Conservation (phyloP, 1,284 basidiomycete species). For the Cerrena zonata region DNA sequence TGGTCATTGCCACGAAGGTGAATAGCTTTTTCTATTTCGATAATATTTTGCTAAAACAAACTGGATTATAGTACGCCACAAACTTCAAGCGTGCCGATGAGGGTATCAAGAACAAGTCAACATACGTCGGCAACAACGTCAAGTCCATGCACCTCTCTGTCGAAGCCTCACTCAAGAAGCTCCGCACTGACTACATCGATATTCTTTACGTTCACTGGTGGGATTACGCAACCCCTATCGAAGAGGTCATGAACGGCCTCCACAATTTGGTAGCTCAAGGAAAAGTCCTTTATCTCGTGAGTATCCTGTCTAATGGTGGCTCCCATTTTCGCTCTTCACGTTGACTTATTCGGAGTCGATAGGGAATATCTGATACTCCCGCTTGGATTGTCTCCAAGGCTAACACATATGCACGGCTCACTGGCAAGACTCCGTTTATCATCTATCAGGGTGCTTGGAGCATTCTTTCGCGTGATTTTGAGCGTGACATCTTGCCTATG, state of each 20-base stretch:
- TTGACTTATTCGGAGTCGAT: too few species aligned
- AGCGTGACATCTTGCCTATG: slow-evolving; percentile 56
- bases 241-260: slow-evolving; percentile 48
- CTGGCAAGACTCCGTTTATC: slow-evolving; percentile 26
- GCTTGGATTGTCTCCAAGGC: too few species aligned
- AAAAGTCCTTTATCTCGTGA: slow-evolving; percentile 42
- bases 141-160: too few species aligned
- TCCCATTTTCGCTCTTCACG: too few species aligned
- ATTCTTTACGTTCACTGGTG: too few species aligned
- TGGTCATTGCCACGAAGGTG: slow-evolving; percentile 15
- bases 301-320: too few species aligned
- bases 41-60: not conserved
- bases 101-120: slow-evolving; percentile 20
- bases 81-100: slow-evolving; percentile 16
- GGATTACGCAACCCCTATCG: slow-evolving; percentile 31
- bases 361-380: slow-evolving; percentile 38
- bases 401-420: slow-evolving; percentile 44
- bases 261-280: slow-evolving; percentile 38
- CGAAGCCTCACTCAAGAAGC: too few species aligned
- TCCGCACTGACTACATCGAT: too few species aligned
- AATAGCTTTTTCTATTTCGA: not conserved
- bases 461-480: slow-evolving; percentile 40
- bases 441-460: slow-evolving; percentile 53
- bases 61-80: slow-evolving; percentile 10
- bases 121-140: slow-evolving; percentile 34